Conservation (phyloP, 2,329 filamentous ascomycete genomes). For the Claviceps sp. region DNA sequence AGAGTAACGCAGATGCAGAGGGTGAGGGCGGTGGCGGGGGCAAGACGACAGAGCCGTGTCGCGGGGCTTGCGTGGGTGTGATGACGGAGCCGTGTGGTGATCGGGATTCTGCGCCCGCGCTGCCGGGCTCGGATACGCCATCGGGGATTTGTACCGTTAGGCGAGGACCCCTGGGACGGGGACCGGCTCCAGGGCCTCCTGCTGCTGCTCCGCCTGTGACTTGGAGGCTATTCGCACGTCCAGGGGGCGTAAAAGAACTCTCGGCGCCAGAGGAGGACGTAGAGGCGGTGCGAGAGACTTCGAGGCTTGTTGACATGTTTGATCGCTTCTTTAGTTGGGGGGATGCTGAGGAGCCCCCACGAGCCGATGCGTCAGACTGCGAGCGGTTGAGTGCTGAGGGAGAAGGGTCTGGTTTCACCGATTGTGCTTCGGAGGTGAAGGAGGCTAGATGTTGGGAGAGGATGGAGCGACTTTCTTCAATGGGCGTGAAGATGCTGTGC, state of each 20-base stretch:
- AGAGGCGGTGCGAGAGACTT: conserved; percentile 34
- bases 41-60: conserved; percentile 57
- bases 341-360: conserved; percentile 39
- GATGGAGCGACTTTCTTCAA: conserved; percentile 84
- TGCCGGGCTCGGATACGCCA: conserved; percentile 67
- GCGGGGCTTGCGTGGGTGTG: conserved; percentile 40
- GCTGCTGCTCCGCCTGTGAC: conserved; percentile 14
- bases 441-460: conserved; percentile 69
- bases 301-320: conserved; percentile 32
- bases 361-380: conserved; percentile 49
- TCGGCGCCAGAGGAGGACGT: conserved; percentile 50
- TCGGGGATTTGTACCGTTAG: conserved; percentile 93
- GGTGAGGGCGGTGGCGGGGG: conserved; percentile 91
- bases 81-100: conserved; percentile 47
- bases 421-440: conserved; percentile 43
- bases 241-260: conserved; percentile 53
- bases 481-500: conserved; percentile 93
- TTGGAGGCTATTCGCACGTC: conserved; percentile 64
- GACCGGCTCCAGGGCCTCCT: conserved; percentile 38
- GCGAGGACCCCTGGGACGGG: conserved; percentile 63
- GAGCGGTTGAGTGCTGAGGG: conserved; percentile 30
- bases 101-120: conserved; percentile 58
- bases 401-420: conserved; percentile 23
- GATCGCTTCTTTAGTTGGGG: conserved; percentile 36
- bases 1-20: conserved; percentile 71